Evolutionary conservation across 2,329 filamentous ascomycete species (phyloP).

Genomic region (Talaromyces piceae): DNA sequence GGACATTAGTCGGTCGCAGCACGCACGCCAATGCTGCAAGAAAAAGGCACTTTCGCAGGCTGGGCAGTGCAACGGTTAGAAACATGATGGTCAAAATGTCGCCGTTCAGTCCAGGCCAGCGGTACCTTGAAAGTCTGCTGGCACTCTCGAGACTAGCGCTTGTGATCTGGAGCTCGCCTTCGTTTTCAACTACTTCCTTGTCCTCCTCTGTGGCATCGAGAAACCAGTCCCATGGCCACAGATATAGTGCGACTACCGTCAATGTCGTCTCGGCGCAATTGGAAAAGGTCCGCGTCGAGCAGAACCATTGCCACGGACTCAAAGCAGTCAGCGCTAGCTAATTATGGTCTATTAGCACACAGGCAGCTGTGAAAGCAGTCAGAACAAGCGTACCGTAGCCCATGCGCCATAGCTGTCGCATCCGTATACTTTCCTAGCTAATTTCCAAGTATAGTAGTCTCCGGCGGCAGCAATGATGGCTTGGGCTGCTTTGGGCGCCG

Average conservation of each 20-base stretch:
- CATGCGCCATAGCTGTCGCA: constrained; percentile 54
- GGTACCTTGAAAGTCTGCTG: constrained; percentile 21
- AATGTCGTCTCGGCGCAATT: constrained; percentile 90
- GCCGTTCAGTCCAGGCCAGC: constrained; percentile 9
- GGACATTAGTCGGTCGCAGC: constrained; percentile 77
- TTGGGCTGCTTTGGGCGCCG: constrained; percentile 68
- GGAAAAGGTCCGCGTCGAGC: constrained; percentile 84
- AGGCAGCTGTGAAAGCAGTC: background rate
- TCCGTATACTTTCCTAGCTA: constrained; percentile 69
- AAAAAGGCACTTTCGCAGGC: constrained; percentile 57
- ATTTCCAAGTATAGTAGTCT: constrained; percentile 82
- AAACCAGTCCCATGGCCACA: constrained; percentile 79
- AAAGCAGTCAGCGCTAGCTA: constrained; percentile 64
- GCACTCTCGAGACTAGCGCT: constrained; percentile 7
- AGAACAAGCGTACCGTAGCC: constrained; percentile 53
- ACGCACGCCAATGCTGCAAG: constrained; percentile 77
- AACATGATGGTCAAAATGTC: constrained; percentile 12
- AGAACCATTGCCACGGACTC: constrained; percentile 96
- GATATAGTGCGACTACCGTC: constrained; percentile 68
- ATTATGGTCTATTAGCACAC: background rate
- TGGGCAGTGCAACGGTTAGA: constrained; percentile 23
- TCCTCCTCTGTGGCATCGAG: constrained; percentile 37
- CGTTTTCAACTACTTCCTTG: constrained; percentile 26
- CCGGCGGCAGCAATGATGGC: constrained; percentile 67
- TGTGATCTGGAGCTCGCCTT: constrained; percentile 1